phyloP scores from a whole-genome alignment of 2,329 filamentous ascomycete species.

The Ophiobolus disseminans region DNA sequence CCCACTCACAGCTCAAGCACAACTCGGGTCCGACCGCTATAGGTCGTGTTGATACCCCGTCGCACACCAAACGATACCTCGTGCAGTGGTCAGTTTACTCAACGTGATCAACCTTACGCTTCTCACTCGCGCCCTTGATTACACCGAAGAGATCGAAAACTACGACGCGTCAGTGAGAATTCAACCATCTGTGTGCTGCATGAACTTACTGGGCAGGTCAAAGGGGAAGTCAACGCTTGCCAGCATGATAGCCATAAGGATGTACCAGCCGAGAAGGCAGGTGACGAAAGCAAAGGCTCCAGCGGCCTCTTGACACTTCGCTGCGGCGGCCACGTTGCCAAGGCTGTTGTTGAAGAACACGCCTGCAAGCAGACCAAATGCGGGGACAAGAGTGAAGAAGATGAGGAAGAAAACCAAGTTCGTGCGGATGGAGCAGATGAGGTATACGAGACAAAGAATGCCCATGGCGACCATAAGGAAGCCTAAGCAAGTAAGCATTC shows the following conservation, averaged over 20 bases:
- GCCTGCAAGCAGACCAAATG: slow-evolving; percentile 66
- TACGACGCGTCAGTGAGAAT: slow-evolving; percentile 18
- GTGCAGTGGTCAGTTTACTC: slow-evolving; percentile 13
- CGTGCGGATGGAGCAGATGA: slow-evolving; percentile 74
- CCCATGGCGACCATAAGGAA: slow-evolving; percentile 73
- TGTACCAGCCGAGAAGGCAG: slow-evolving; percentile 59
- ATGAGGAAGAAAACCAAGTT: slow-evolving; percentile 75
- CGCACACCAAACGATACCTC: neutral
- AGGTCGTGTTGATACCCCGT: neutral
- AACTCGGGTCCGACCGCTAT: neutral
- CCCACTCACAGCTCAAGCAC: neutral
- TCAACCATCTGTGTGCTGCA: neutral
- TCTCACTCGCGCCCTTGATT: slow-evolving; percentile 55
- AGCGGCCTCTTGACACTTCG: slow-evolving; percentile 47
- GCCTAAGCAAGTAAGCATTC: slow-evolving; percentile 15
- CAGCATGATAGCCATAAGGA: slow-evolving; percentile 62
- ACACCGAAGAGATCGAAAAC: slow-evolving; percentile 55
- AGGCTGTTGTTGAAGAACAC: slow-evolving; percentile 65
- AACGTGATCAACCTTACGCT: slow-evolving; percentile 31
- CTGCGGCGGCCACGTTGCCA: slow-evolving; percentile 41
- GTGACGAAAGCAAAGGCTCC: slow-evolving; percentile 60
- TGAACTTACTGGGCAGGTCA: slow-evolving; percentile 51
- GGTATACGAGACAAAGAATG: slow-evolving; percentile 70
- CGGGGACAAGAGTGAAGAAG: slow-evolving; percentile 67
- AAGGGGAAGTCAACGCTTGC: slow-evolving; percentile 62